Conservation (phyloP, 371 early-diverging fungal genomes). For the Haplosporangium sp. region DNA sequence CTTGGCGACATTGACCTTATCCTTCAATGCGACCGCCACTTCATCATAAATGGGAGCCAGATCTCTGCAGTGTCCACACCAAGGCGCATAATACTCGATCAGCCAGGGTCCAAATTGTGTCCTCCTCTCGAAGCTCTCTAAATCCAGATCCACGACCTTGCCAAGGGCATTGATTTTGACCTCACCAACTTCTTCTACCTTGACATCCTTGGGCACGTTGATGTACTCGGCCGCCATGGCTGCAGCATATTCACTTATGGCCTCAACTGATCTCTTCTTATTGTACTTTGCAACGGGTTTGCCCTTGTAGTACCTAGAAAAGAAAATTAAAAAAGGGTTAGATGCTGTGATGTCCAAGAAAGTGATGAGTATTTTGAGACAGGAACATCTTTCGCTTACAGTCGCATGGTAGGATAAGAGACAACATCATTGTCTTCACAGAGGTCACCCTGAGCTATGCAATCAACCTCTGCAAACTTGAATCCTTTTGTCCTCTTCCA, state of each 20-base stretch:
- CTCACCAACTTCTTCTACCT: slow-evolving; percentile 30
- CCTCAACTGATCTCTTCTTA: slow-evolving; percentile 32
- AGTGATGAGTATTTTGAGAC: not conserved
- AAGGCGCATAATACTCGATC: slow-evolving; percentile 88
- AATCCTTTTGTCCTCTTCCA: slow-evolving; percentile 60
- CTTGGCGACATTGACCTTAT: slow-evolving; percentile 81
- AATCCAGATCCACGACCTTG: slow-evolving; percentile 30
- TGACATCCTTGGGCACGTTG: slow-evolving; percentile 23
- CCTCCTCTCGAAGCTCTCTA: slow-evolving; percentile 33
- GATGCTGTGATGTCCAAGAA: not conserved
- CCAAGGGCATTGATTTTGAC: slow-evolving; percentile 42
- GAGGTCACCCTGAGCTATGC: slow-evolving; percentile 70
- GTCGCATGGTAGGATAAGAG: slow-evolving; percentile 73
- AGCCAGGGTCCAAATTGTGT: slow-evolving; percentile 67
- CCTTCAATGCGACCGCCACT: slow-evolving; percentile 71
- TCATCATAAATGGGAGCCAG: slow-evolving; percentile 87
- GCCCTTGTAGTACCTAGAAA: slow-evolving; percentile 62
- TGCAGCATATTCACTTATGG: slow-evolving; percentile 21
- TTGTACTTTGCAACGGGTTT: slow-evolving; percentile 61
- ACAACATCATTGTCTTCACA: slow-evolving; percentile 70
- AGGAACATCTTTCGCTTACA: slow-evolving; percentile 57
- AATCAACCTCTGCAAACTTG: slow-evolving; percentile 83
- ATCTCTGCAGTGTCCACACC: slow-evolving; percentile 88
- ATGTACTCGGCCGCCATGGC: slow-evolving; percentile 39
- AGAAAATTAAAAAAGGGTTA: not conserved